Percentiles rank a stretch among this genome's conserved stretches.
Conservation (phyloP, 352 stramenopile species). For the Phytopythium delawarense region DNA sequence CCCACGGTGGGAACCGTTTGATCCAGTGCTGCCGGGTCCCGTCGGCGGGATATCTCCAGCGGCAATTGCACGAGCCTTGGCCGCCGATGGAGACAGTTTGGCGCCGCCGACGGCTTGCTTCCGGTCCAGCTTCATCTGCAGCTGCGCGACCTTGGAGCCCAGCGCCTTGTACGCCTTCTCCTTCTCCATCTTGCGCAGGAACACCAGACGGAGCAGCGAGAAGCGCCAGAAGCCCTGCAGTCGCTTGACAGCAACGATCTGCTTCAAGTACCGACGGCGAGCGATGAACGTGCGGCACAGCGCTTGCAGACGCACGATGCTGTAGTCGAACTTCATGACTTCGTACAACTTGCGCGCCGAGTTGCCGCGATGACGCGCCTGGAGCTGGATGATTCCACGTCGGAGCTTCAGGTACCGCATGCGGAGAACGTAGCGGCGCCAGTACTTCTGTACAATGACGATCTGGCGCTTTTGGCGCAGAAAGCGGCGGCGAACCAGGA, state of each 20-base stretch:
- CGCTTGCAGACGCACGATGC: constrained; percentile 72
- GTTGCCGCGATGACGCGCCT: constrained; percentile 57
- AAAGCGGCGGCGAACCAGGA: constrained; percentile 52
- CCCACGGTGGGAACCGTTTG: constrained; percentile 30
- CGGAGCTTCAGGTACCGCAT: constrained; percentile 51
- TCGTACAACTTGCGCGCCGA: constrained; percentile 58
- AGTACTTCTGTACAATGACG: constrained; percentile 70
- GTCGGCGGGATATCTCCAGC: constrained; percentile 4
- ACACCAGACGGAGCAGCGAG: constrained; percentile 66
- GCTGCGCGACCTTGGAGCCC: constrained; percentile 63
- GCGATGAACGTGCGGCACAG: constrained; percentile 55
- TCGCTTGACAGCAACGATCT: constrained; percentile 35
- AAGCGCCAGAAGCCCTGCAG: constrained; percentile 82
- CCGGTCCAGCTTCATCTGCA: constrained; percentile 66
- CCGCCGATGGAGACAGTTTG: constrained; percentile 40
- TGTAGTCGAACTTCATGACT: constrained; percentile 73
- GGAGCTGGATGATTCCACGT: constrained; percentile 45
- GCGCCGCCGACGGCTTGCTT: constrained; percentile 36
- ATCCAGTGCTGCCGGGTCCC: constrained; percentile 8
- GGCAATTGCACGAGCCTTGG: constrained; percentile 27
- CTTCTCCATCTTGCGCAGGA: constrained; percentile 78
- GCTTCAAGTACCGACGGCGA: constrained; percentile 49
- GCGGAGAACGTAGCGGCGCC: constrained; percentile 60
- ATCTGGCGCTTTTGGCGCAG: constrained; percentile 37
- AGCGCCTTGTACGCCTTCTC: constrained; percentile 74